phyloP scores from a whole-genome alignment of 352 stramenopile species.

The Phytopythium chamaehyphon region DNA sequence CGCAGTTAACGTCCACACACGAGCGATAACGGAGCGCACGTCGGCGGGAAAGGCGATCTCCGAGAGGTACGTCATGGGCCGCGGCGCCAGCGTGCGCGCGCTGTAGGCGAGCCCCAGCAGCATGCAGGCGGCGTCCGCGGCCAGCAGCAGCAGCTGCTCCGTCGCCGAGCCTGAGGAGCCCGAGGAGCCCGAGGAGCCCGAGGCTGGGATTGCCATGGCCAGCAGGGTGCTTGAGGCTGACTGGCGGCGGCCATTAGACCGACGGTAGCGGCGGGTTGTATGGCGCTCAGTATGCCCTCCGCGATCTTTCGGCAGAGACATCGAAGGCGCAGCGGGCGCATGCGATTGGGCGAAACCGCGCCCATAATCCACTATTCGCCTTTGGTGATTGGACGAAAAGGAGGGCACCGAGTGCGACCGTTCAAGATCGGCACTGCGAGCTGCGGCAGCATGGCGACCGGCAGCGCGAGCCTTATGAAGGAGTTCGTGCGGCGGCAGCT shows the following conservation, averaged over 20 bases:
- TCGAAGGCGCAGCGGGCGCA: too few species aligned
- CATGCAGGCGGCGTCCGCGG: conserved; percentile 40
- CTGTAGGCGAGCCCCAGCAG: conserved; percentile 50
- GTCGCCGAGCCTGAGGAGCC: neutral
- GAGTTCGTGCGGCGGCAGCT: conserved; percentile 67
- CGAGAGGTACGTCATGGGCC: conserved; percentile 73
- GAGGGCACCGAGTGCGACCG: neutral
- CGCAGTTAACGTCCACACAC: conserved; percentile 1
- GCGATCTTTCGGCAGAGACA: too few species aligned
- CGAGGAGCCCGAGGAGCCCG: neutral
- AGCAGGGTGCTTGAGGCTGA: too few species aligned
- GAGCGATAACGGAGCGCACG: conserved; percentile 21
- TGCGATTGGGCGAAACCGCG: too few species aligned
- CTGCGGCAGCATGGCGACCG: conserved; percentile 12
- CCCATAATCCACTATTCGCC: too few species aligned
- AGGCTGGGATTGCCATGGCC: too few species aligned
- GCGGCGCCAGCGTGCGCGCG: conserved; percentile 38
- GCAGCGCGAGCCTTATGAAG: conserved; percentile 45
- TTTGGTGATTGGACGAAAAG: too few species aligned
- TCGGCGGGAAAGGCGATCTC: conserved; percentile 74
- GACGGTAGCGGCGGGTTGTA: too few species aligned
- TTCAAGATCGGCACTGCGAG: neutral
- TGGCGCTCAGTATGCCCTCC: too few species aligned
- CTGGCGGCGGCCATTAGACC: too few species aligned
- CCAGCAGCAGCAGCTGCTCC: conserved; percentile 23